These are phyloP conservation scores for Drosera spatulata DNA, from an alignment of 179 eudicot species.

Conservation along the genomic window DNA sequence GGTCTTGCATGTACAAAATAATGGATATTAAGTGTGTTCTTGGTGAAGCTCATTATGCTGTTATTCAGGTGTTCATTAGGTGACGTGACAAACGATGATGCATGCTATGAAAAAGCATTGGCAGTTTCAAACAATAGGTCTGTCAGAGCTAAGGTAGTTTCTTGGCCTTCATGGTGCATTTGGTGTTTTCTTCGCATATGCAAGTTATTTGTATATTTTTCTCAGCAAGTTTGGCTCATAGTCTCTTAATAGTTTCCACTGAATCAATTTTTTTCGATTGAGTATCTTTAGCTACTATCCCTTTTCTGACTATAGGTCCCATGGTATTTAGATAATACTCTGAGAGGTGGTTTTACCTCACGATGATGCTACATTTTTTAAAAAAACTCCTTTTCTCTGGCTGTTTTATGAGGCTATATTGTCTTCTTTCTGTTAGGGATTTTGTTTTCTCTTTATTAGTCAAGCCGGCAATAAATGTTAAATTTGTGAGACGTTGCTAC, in stretches of 20 bases:
- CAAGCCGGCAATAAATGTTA: no score
- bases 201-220: background rate
- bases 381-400: background rate
- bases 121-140: slow-evolving; percentile 74
- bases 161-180: slow-evolving; percentile 3
- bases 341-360: background rate
- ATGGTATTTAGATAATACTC: background rate
- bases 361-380: background rate
- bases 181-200: background rate
- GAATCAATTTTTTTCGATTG: no score
- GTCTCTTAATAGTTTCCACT: background rate
- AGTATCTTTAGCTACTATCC: background rate
- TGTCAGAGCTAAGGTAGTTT: slow-evolving; percentile 73
- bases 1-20: background rate
- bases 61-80: slow-evolving; percentile 80
- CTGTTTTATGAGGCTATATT: background rate
- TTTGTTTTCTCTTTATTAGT: no score
- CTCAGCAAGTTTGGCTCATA: background rate
- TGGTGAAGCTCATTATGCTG: background rate
- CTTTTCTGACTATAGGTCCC: background rate
- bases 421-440: background rate
- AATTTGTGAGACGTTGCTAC: no score
- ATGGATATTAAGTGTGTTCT: background rate
- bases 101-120: slow-evolving; percentile 73
- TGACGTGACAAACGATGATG: slow-evolving; percentile 70